A percentile compares a stretch with the other conserved stretches of the same genome.
These are phyloP conservation scores for Huntiella decipiens DNA, from an alignment of 2,329 filamentous ascomycete species.

Conservation along the genomic window DNA sequence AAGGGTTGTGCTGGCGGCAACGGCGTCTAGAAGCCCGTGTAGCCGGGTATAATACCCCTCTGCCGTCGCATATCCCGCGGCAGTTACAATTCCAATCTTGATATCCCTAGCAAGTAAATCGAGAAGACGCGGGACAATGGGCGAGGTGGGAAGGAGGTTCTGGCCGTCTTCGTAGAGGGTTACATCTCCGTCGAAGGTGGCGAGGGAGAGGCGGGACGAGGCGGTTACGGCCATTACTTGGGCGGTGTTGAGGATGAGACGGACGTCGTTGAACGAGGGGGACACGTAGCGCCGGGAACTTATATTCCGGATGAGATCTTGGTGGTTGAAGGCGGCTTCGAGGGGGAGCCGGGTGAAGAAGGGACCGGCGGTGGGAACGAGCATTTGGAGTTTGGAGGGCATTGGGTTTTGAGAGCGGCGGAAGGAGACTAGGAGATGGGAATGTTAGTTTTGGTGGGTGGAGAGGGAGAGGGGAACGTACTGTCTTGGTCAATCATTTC, in stretches of 20 bases:
- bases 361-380: slow-evolving; percentile 77
- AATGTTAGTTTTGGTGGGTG: not conserved
- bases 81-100: slow-evolving; percentile 87
- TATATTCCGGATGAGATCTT: slow-evolving; percentile 72
- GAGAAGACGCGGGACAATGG: slow-evolving; percentile 49
- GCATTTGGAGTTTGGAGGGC: slow-evolving; percentile 76
- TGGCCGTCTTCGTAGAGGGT: slow-evolving; percentile 87
- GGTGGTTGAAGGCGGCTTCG: slow-evolving; percentile 78
- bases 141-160: slow-evolving; percentile 54
- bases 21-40: slow-evolving; percentile 66
- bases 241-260: slow-evolving; percentile 82
- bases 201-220: slow-evolving; percentile 43
- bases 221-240: slow-evolving; percentile 75
- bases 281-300: slow-evolving; percentile 83
- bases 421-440: slow-evolving; percentile 39
- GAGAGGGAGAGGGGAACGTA: slow-evolving; percentile 20
- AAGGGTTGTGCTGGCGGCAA: slow-evolving; percentile 40
- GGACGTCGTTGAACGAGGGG: slow-evolving; percentile 91
- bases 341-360: slow-evolving; percentile 84
- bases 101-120: slow-evolving; percentile 60
- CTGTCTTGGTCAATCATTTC: slow-evolving; percentile 82
- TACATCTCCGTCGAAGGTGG: slow-evolving; percentile 95
- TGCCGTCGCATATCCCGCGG: slow-evolving; percentile 81
- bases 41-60: slow-evolving; percentile 73
- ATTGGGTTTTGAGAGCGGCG: slow-evolving; percentile 44